Base-by-base conservation (phyloP, 805 yeast genomes). In the Kuraishia hungarica region DNA sequence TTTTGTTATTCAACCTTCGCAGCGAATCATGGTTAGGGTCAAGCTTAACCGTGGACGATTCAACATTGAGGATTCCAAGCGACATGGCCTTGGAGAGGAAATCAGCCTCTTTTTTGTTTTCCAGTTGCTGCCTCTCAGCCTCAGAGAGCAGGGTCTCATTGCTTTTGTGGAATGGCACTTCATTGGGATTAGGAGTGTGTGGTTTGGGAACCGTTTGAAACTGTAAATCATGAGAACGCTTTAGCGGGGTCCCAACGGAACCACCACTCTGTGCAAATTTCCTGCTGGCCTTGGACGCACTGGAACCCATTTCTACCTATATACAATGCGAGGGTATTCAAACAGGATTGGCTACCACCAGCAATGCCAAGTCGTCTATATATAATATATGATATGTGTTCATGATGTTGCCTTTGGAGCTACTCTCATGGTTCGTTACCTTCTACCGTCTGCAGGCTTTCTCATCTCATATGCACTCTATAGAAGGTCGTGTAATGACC, bases 41-140 rank as follows among this genome's bases (percentile, higher is more conserved):
- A 17, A 51, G 19, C 8, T 20, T 2, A 11, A 19, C 19, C 4
- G 53, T 8, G 11, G 23, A 6, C 21, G n/a, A 13, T 19, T 35
- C 29, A 5, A 51, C 53, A 13, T 51, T 21, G 28, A 39, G 48
- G 2, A 51, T 51, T 23, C 53, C 53, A 19, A 51, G 23, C 29
- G 53, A 51, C 39, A 51, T 51, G 3, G 53, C 53, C 29, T 39
- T 51, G 11, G 26, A 19, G n/a, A 51, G 48, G 29, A 51, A 51
- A 22, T 35, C 28, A 11, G 19, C 53, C 15, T 50, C 51, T 24
- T 48, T 48, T 10, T 15, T n/a, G 29, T 20, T 22, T 15, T 35
- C 43, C 17, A n/a, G n/a, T 24, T 5, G n/a, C 8, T 21, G 15
- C 3, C 29, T 5, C 35, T n/a, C 39, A 35, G 17, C 21, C 23